Base-by-base conservation (phyloP, 345 rosid species). In the Populus tremula region DNA sequence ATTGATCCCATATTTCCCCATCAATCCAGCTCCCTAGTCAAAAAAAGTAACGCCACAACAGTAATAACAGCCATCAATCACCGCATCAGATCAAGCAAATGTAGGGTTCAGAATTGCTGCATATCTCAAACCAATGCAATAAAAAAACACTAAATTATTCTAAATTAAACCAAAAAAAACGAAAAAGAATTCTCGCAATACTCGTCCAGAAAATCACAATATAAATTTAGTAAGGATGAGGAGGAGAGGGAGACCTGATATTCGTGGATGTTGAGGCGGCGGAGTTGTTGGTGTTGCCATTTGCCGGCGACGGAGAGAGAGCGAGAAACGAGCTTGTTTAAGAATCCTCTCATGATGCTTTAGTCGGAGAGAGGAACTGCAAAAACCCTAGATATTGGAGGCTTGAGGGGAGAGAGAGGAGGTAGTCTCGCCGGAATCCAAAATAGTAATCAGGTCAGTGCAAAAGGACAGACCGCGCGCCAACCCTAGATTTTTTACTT, bases 191-290 rank as follows among this genome's bases (percentile, higher is more conserved):
- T 59, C 25, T 13, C 53, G 53, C 2, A 1, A 47, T 6, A 47
- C 53, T 23, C 29, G 29, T 59, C 69, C 76, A 36, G 16, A 72
- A 7, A 68, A 59, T 59, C 45, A 45, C 38, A 56, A 65, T 29
- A 10, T 16, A 67, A 23, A 59, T 23, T 56, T 59, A 59, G 14
- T 43, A 11, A 38, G 31, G 23, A 13, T 25, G 31, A 43, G 7
- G 72, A 20, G 13, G 31, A 20, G 31, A 23, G 73, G 6, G 66
- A 8, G 27, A 96, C 99, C 99, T 93, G 98, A 82, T 90, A 92
- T 80, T 96, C 98, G 83, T 94, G 98, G 89, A 96, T 86, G 85
- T 96, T 96, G 84, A 96, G 97, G 79, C 93, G 97, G 73, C 99
- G 98, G 84, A 94, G 94, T 83, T 96, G 99, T 78, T 94, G 98